Conservation (phyloP, 2,329 filamentous ascomycete genomes). For the Colletotrichum sp. region DNA sequence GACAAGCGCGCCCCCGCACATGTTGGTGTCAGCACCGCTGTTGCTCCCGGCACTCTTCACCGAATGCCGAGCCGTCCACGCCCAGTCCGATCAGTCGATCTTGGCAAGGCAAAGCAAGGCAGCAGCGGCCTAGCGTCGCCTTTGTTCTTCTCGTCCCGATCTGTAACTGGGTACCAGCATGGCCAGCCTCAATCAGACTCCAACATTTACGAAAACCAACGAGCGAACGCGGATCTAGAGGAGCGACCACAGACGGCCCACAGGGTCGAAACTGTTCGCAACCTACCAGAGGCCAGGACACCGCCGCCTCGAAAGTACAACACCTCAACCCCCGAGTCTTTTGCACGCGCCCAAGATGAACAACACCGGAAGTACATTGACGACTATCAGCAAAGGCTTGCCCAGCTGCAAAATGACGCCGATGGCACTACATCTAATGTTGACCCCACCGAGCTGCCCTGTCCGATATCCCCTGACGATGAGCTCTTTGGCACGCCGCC, state of each 20-base stretch:
- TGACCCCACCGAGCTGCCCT: conserved; percentile 38
- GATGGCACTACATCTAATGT: background rate
- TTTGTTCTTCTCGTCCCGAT: conserved; percentile 42
- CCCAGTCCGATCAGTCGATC: conserved; percentile 50
- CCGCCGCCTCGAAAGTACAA: conserved; percentile 39
- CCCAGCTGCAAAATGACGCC: conserved; percentile 27
- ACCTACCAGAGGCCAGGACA: conserved; percentile 39
- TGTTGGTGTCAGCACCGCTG: conserved; percentile 66
- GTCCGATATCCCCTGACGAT: conserved; percentile 52
- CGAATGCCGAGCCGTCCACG: conserved; percentile 40
- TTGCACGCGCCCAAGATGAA: conserved; percentile 39
- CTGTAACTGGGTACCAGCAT: conserved; percentile 46
- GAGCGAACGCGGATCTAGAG: conserved; percentile 39
- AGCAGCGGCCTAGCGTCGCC: conserved; percentile 38
- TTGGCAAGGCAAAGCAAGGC: conserved; percentile 32
- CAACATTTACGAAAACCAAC: conserved; percentile 44
- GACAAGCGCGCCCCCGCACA: conserved; percentile 71
- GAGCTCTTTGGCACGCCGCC: conserved; percentile 32
- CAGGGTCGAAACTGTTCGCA: conserved; percentile 37
- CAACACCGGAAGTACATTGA: conserved; percentile 35
- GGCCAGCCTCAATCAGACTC: conserved; percentile 50
- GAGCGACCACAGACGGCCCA: conserved; percentile 55
- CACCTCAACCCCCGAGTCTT: conserved; percentile 44
- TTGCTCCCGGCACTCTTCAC: conserved; percentile 66
- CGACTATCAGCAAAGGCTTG: conserved; percentile 36